Evolutionary conservation across 352 stramenopile species (phyloP), one percentile per base, ranked within the genome.

Genomic region (Phytophthora chlamydospora): DNA sequence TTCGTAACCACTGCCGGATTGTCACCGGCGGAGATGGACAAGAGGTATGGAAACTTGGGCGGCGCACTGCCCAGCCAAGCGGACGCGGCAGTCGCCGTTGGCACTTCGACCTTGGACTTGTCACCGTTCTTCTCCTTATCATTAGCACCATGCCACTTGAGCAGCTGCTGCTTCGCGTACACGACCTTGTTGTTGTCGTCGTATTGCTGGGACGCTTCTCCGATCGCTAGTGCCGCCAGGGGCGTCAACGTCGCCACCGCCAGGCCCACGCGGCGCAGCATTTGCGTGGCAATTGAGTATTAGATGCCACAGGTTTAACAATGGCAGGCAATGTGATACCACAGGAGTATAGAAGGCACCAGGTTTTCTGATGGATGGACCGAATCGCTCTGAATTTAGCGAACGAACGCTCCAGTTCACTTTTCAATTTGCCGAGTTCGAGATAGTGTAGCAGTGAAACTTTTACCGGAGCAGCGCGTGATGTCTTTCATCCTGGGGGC

Each of bases 401-500:
- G 42, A 17, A 17, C 0, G 24, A 24, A 3, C 21, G 21, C 6
- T 5, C 0, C 34, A 39, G 8, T 34, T 63, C 58, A 65, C 16
- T 62, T 59, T 57, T 24, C 32, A 55, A 60, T 65, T 72, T 56
- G 13, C 29, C 14, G 17, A 12, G 10, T 43, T 12, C 17, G 12
- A 36, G 40, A 21, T 53, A 52, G 45, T 40, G 45, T 19, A 29
- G 44, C 12, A 14, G 4, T n/a, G 29, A 8, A 16, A 63, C 11
- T 24, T 27, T 64, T 43, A 32, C 8, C 27, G 36, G 62, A 77
- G 71, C 48, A 50, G 76, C 63, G 58, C 55, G 71, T 93, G 84
- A 93, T 93, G 82, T 90, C 54, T 71, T 90, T 93, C 82, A 91
- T 80, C 49, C 73, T 88, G 79, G 32, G 40, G 34, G 59, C 61